Evolutionary conservation across 2,329 filamentous ascomycete species (phyloP).

Genomic region (Talaromyces sp.): DNA sequence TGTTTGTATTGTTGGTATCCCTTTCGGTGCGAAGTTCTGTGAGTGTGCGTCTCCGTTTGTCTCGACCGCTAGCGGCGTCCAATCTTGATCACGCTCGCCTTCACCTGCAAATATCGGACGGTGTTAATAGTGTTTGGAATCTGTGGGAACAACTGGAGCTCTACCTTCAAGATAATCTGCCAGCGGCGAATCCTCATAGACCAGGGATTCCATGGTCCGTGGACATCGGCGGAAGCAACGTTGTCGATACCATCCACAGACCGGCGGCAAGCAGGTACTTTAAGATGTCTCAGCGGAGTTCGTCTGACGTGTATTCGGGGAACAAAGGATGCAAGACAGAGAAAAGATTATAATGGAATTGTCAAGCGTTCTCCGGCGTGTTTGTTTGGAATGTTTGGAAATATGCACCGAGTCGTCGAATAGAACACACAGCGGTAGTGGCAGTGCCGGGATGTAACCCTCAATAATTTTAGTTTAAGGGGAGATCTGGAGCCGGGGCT

Average conservation of each 20-base stretch:
- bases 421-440: neutral
- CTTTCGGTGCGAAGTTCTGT: conserved; percentile 52
- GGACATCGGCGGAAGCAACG: conserved; percentile 25
- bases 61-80: conserved; percentile 35
- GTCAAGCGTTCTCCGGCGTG: neutral
- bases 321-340: neutral
- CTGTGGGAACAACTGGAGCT: neutral
- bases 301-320: neutral
- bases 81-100: conserved; percentile 45
- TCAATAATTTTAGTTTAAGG: conserved; percentile 10
- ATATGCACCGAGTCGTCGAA: neutral
- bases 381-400: neutral
- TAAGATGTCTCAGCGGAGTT: neutral
- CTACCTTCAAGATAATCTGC: conserved; percentile 88
- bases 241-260: conserved; percentile 13
- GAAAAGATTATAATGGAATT: neutral
- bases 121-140: neutral
- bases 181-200: conserved; percentile 83
- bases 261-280: neutral
- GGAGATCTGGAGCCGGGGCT: neutral
- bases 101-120: conserved; percentile 38
- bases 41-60: conserved; percentile 29
- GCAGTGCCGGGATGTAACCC: neutral
- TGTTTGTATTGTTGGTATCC: conserved; percentile 49
- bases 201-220: conserved; percentile 74